A percentile compares a stretch with the other conserved stretches of the same genome.
Evolutionary conservation across 306 rosid species (phyloP).

Genomic region (Coriaria nepalensis): DNA sequence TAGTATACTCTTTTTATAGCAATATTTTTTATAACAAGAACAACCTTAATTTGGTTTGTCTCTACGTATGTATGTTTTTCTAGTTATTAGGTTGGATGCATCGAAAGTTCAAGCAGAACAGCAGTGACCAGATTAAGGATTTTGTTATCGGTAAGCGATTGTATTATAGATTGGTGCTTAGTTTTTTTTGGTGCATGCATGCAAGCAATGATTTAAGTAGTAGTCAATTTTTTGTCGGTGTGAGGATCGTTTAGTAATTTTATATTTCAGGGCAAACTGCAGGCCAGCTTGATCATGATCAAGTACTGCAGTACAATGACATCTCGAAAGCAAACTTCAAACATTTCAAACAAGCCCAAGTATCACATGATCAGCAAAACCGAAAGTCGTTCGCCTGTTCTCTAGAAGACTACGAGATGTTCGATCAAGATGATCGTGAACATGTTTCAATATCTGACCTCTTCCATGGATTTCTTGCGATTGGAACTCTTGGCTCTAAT

Average conservation of each 20-base stretch:
- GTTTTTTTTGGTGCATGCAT: not conserved
- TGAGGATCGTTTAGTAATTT: not conserved
- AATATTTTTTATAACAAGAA: too few relatives aligned
- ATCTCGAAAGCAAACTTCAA: slow-evolving; percentile 37
- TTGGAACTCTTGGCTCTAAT: slow-evolving; percentile 83
- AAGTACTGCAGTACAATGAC: slow-evolving; percentile 10
- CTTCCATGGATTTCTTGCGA: slow-evolving; percentile 92
- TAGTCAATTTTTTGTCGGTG: not conserved
- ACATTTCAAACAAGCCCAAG: slow-evolving; percentile 42
- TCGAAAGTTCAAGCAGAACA: slow-evolving; percentile 77
- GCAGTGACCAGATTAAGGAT: slow-evolving; percentile 54
- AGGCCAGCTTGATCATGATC: slow-evolving; percentile 46
- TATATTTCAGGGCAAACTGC: slow-evolving; percentile 58
- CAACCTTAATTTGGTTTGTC: too few relatives aligned
- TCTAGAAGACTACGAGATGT: slow-evolving; percentile 40
- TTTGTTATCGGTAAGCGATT: slow-evolving; percentile 59
- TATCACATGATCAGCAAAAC: slow-evolving; percentile 24
- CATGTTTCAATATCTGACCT: slow-evolving; percentile 52
- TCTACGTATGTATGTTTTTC: slow-evolving; percentile 22
- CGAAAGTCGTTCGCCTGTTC: slow-evolving; percentile 61
- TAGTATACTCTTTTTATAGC: not conserved
- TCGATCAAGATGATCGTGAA: slow-evolving; percentile 31
- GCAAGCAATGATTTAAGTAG: not conserved
- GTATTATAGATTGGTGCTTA: slow-evolving; percentile 4
- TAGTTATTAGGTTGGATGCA: slow-evolving; percentile 98